Evolutionary conservation across 2,329 filamentous ascomycete genomes (phyloP), one percentile per base, ranked within the genome.

Genomic region (Calcarisporium arbuscula): DNA sequence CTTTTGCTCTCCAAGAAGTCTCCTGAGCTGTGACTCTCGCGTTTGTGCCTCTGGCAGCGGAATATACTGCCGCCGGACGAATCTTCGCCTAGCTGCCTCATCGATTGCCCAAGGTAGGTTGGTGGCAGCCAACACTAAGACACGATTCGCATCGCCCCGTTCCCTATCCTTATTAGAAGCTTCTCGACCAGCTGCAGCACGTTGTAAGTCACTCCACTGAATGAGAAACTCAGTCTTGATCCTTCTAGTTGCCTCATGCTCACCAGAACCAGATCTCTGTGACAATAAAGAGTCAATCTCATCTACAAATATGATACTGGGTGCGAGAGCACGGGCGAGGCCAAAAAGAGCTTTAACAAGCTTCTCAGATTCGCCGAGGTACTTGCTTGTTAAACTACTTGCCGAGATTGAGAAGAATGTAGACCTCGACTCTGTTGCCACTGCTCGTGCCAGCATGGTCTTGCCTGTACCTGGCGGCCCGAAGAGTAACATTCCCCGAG

Each of bases 181-280:
- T 53, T 94, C 87, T 23, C 85, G 74, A 1, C 90, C 90, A 5
- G 89, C 90, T 6, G 92, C 92, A 4, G 92, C 92, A 44, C 87
- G 80, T 52, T 94, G 88, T 3, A 98, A 64, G 54, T 95, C 88
- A 39, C 85, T 92, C 92, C 92, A 98, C 53, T 95, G 89, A 19
- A 98, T 95, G 19, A 98, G 65, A 49, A 98, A 98, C 54, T 98
- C 92, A 0, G 92, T 98, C 63, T 98, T 98, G 53, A 95, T 94
- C 36, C 92, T 77, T 38, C 90, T 73, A 1, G 88, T 94, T 1
- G 92, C 87, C 61, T 98, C 92, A 49, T 96, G 85, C 52, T 96
- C 92, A 2, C 85, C 82, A 4, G 81, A 81, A 0, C 86, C 85
- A 6, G 83, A 85, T 33, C 92, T 73, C 12, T 88, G 79, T 1